Conservation (phyloP, 2,329 filamentous ascomycete species). For the Xylariaceae sp. region DNA sequence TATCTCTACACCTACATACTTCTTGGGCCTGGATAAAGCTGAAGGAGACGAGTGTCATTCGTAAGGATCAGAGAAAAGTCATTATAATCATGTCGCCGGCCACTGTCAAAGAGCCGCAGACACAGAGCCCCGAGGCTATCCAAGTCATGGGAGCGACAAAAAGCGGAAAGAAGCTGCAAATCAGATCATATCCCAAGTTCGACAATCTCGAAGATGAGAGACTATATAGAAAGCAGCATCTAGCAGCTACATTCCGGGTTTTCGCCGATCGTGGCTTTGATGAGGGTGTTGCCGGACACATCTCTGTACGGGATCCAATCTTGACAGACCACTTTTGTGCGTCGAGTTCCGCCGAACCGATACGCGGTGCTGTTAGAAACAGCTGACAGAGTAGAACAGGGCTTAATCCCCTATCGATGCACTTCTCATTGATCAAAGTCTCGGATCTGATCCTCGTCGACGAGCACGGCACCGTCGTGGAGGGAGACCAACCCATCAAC, state of each 20-base stretch:
- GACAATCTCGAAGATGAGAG: conserved; percentile 52
- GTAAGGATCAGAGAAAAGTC: too few species aligned
- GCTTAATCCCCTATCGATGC: conserved; percentile 45
- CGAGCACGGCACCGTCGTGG: conserved; percentile 54
- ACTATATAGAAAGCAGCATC: conserved; percentile 56
- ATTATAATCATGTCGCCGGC: too few species aligned
- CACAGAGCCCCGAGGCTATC: conserved; percentile 21
- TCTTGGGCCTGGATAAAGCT: too few species aligned
- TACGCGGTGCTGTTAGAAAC: not conserved
- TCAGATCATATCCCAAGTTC: conserved; percentile 39
- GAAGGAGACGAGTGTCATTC: too few species aligned
- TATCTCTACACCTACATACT: too few species aligned
- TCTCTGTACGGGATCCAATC: conserved; percentile 60
- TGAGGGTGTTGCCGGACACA: conserved; percentile 63
- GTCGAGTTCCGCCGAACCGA: not conserved
- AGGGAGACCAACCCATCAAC: conserved; percentile 55
- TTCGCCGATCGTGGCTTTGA: conserved; percentile 61
- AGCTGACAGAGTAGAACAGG: conserved; percentile 8
- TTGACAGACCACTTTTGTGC: conserved; percentile 58
- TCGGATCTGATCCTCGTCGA: conserved; percentile 60
- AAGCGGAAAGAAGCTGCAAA: conserved; percentile 27
- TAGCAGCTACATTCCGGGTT: conserved; percentile 59
- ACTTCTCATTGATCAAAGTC: conserved; percentile 60
- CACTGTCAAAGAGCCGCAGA: not conserved
- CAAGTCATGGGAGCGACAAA: conserved; percentile 29